Evolutionary conservation across 371 early-diverging fungal species (phyloP).

Genomic region (Sporodiniella umbellata): DNA sequence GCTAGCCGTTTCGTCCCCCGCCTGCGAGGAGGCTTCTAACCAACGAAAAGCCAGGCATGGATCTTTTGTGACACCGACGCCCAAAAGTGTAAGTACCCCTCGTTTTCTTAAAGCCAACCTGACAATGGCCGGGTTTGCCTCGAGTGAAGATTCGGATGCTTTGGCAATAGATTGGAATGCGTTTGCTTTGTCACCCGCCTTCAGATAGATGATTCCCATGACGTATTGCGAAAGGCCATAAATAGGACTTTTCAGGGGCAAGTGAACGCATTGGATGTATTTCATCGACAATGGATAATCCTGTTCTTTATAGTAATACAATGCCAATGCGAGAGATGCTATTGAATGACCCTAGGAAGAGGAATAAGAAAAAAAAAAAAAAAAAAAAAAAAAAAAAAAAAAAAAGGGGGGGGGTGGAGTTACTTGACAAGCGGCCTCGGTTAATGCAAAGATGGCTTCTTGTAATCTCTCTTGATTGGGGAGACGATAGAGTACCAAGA

Average conservation of each 20-base stretch:
- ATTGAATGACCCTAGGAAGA: conserved; percentile 12
- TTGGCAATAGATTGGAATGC: conserved; percentile 10
- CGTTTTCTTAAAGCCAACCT: conserved; percentile 9
- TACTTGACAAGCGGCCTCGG: conserved; percentile 12
- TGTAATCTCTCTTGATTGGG: not conserved
- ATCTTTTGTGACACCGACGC: conserved; percentile 9
- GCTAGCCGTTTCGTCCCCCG: conserved; percentile 11
- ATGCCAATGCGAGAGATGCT: conserved; percentile 15
- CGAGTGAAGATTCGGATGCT: conserved; percentile 1
- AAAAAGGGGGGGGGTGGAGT: not conserved
- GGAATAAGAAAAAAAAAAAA: not conserved
- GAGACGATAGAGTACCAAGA: not conserved
- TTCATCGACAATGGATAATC: conserved; percentile 2
- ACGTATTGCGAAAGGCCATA: conserved; percentile 13
- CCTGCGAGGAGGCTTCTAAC: conserved; percentile 10
- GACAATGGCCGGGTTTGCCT: not conserved
- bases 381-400: not conserved
- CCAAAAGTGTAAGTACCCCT: conserved; percentile 6
- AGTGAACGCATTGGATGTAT: conserved; percentile 1
- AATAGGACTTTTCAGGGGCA: conserved; percentile 6
- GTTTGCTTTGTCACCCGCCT: not conserved
- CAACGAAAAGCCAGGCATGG: conserved; percentile 3
- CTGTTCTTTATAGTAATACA: conserved; percentile 11
- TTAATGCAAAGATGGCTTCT: conserved; percentile 10
- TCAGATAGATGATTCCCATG: conserved; percentile 14